Percentiles rank a stretch among this genome's conserved stretches.
Evolutionary conservation across 352 stramenopile genomes (phyloP).

Genomic region (Phytophthora hibernalis): DNA sequence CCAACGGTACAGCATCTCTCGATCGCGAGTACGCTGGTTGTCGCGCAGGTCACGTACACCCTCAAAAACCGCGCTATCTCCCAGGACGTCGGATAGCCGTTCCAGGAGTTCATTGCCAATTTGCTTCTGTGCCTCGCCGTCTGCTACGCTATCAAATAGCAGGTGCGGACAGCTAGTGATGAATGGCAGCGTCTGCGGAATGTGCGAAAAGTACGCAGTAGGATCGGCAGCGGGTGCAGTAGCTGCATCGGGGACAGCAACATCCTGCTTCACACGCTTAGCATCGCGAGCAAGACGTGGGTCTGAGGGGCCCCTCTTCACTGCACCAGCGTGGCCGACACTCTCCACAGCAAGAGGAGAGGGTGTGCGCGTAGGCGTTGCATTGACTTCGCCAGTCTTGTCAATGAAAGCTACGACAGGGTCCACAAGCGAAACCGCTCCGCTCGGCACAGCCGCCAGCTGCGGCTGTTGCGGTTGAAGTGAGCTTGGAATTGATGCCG

Average conservation of each 20-base stretch:
- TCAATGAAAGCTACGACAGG: constrained; percentile 71
- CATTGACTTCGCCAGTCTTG: constrained; percentile 51
- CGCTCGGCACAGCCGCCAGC: background rate
- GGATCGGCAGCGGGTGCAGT: constrained; percentile 15
- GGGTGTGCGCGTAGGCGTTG: constrained; percentile 10
- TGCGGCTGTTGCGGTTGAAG: constrained; percentile 29
- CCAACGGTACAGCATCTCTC: constrained; percentile 80
- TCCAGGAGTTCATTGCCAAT: constrained; percentile 67
- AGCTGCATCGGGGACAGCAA: constrained; percentile 7
- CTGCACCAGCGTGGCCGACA: constrained; percentile 22
- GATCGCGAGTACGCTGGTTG: constrained; percentile 69
- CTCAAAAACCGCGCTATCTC: constrained; percentile 73
- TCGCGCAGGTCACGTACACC: constrained; percentile 65
- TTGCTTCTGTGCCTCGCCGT: constrained; percentile 41
- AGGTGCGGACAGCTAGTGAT: constrained; percentile 67
- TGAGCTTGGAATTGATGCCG: constrained; percentile 23
- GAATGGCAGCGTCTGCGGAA: constrained; percentile 62
- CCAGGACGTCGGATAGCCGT: constrained; percentile 61
- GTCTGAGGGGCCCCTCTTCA: constrained; percentile 27
- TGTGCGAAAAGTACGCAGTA: constrained; percentile 54
- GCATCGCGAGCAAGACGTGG: constrained; percentile 23
- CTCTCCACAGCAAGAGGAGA: constrained; percentile 46
- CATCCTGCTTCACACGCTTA: constrained; percentile 40
- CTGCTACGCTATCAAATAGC: constrained; percentile 63
- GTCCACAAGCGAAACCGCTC: constrained; percentile 41